Base-by-base conservation (phyloP, 1,284 basidiomycete species). In the Trichosporon ovoides region DNA sequence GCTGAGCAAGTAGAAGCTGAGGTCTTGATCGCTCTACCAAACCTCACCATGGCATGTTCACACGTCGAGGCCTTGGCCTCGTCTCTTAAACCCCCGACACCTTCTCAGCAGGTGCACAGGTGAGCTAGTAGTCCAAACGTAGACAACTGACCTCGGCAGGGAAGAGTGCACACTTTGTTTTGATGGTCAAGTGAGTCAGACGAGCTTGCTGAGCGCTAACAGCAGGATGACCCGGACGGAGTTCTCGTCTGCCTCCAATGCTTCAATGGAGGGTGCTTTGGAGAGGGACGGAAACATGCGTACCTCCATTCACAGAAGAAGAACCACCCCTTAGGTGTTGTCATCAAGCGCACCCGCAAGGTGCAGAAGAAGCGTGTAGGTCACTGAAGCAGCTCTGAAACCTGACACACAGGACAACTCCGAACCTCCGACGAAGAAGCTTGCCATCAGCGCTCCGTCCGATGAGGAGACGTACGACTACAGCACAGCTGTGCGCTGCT, bases 391-490 rank as follows among this genome's bases (percentile, higher is more conserved):
- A 16, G 22, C 28, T 58, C 6, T 20, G 33, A 13, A 6, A 3
- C 12, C 53, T 57, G 35, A 59, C 51, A 13, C 16, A 9, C 48
- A 81, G 80, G 75, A 79, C 60, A 78, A 85, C n/a, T 82, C 84
- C 19, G 88, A 91, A 70, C 92, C 92, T 0, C 91, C 92, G 0
- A 85, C 90, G 78, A 92, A 86, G 61, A 95, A 92, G 74, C 83
- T 98, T 1, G 90, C 91, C 0, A 95, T 98, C 67, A 77, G 79
- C 13, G 91, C 86, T 72, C 90, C 88, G 61, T 82, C 82, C 19
- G 94, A 98, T 59, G 88, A 91, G 66, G 94, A 98, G 77, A 86
- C 87, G 71, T 98, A 89, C 77, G 85, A 89, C 43, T 84, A 85
- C 65, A 72, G 73, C 33, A 87, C 87, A 0, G 78, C 80, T 0